Evolutionary conservation across 2,329 filamentous ascomycete genomes (phyloP).

Genomic region (Aspergillus ruber): DNA sequence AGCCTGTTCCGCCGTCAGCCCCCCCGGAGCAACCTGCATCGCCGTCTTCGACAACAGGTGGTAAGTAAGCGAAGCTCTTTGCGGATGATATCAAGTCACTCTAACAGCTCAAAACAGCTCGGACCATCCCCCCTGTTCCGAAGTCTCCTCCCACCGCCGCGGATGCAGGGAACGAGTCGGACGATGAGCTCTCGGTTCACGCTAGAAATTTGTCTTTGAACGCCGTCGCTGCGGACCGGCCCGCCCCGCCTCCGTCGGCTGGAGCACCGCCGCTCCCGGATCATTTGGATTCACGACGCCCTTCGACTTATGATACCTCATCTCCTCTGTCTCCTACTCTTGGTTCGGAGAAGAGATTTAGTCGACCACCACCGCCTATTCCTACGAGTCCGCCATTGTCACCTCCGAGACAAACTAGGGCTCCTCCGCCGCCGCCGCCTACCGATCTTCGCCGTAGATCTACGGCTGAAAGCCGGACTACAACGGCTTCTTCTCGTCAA

Average conservation of each 20-base stretch:
- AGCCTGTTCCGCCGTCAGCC: conserved; percentile 32
- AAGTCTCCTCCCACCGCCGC: conserved; percentile 55
- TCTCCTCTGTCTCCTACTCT: conserved; percentile 24
- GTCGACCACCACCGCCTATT: conserved; percentile 39
- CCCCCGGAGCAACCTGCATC: conserved; percentile 30
- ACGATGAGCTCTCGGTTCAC: conserved; percentile 69
- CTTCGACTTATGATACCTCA: conserved; percentile 42
- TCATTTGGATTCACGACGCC: conserved; percentile 32
- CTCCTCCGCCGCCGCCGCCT: conserved; percentile 59
- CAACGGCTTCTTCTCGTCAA: conserved; percentile 36
- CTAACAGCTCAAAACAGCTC: conserved; percentile 44
- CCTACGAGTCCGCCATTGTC: conserved; percentile 33
- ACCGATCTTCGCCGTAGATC: conserved; percentile 51
- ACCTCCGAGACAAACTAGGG: conserved; percentile 49
- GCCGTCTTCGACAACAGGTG: conserved; percentile 41
- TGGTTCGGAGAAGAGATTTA: conserved; percentile 34
- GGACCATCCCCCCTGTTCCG: conserved; percentile 52
- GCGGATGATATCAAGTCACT: background rate
- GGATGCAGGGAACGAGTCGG: conserved; percentile 75
- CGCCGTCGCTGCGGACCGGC: conserved; percentile 35
- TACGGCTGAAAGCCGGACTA: conserved; percentile 49
- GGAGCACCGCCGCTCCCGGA: conserved; percentile 39
- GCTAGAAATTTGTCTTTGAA: conserved; percentile 40
- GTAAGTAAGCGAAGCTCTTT: conserved; percentile 42
- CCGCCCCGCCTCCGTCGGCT: conserved; percentile 42